These are phyloP conservation scores for Fusarium burgessii DNA, from an alignment of 2,329 filamentous ascomycete species.

Conservation along the genomic window DNA sequence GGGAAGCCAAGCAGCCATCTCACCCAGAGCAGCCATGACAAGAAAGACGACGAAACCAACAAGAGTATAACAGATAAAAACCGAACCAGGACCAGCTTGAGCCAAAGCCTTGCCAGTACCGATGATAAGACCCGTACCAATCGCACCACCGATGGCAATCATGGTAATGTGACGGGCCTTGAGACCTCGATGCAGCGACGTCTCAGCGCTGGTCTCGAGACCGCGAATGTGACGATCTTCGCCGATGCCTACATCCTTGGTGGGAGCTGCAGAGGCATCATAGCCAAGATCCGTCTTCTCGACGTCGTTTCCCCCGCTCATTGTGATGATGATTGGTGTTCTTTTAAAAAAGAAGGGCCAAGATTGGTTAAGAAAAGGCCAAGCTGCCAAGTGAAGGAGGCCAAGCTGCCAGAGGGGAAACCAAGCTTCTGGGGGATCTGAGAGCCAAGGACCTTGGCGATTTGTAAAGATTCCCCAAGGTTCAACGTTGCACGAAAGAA, in stretches of 20 bases:
- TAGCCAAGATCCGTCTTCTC: slow-evolving; percentile 45
- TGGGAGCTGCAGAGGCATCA: slow-evolving; percentile 25
- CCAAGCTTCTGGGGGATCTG: slow-evolving; percentile 22
- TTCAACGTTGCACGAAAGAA: slow-evolving; percentile 23
- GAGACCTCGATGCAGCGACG: slow-evolving; percentile 63
- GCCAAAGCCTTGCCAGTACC: slow-evolving; percentile 70
- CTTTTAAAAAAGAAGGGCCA: background rate
- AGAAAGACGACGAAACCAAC: slow-evolving; percentile 80
- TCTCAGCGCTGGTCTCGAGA: slow-evolving; percentile 62
- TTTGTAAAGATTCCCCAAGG: background rate
- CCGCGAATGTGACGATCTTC: slow-evolving; percentile 57
- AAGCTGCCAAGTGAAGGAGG: slow-evolving; percentile 24
- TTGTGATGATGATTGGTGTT: background rate
- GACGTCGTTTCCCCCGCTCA: slow-evolving; percentile 39
- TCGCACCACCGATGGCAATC: slow-evolving; percentile 79
- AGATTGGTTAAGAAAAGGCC: background rate
- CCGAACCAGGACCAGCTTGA: slow-evolving; percentile 70
- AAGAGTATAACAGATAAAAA: slow-evolving; percentile 77
- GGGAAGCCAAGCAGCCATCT: slow-evolving; percentile 88
- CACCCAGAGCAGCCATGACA: slow-evolving; percentile 84
- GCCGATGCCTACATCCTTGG: slow-evolving; percentile 25
- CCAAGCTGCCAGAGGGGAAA: slow-evolving; percentile 16
- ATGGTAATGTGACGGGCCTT: slow-evolving; percentile 68
- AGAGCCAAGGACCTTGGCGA: slow-evolving; percentile 23
- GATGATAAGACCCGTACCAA: slow-evolving; percentile 80